These are phyloP conservation scores for Aspergillus steynii DNA, from an alignment of 495 filamentous ascomycete genomes.

Conservation along the genomic window DNA sequence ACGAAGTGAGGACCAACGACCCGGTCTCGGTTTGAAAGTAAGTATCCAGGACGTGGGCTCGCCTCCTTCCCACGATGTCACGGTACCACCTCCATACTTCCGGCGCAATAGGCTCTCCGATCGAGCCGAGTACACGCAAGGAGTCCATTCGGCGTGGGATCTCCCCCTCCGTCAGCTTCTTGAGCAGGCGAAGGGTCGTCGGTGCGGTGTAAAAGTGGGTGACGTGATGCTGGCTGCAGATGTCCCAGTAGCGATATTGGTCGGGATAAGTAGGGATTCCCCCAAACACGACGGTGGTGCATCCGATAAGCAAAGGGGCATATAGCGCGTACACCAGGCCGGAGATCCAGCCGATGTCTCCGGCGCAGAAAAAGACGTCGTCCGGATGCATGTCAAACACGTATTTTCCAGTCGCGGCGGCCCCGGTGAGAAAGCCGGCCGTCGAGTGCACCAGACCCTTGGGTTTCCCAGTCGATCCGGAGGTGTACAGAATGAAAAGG, in stretches of 20 bases:
- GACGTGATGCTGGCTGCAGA: conserved; percentile 89
- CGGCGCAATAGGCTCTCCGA: conserved; percentile 96
- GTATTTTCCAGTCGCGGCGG: conserved; percentile 93
- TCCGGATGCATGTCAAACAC: conserved; percentile 96
- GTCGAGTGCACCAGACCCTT: conserved; percentile 99
- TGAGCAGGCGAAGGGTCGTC: conserved; percentile 87
- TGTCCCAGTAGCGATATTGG: conserved; percentile 98
- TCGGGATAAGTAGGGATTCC: conserved; percentile 98
- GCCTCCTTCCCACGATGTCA: conserved; percentile 89
- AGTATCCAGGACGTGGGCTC: conserved; percentile 87
- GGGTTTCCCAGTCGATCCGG: conserved; percentile 95
- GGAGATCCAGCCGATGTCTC: conserved; percentile 98
- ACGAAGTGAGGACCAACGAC: conserved; percentile 72
- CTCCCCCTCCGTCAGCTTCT: conserved; percentile 90
- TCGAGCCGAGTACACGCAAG: conserved; percentile 89
- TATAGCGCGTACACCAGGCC: conserved; percentile 99
- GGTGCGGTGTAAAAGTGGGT: conserved; percentile 99
- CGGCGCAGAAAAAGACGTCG: conserved; percentile 94
- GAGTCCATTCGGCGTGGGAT: conserved; percentile 86
- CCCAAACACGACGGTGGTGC: conserved; percentile 95
- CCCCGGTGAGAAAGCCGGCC: conserved; percentile 88
- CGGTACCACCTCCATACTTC: conserved; percentile 99
- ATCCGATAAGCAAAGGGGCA: conserved; percentile 86
- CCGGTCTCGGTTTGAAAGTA: conserved; percentile 99
- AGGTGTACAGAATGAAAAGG: conserved; percentile 96